phyloP scores from a whole-genome alignment of 2,329 filamentous ascomycete species.

The Dothideomycetidae sp. region DNA sequence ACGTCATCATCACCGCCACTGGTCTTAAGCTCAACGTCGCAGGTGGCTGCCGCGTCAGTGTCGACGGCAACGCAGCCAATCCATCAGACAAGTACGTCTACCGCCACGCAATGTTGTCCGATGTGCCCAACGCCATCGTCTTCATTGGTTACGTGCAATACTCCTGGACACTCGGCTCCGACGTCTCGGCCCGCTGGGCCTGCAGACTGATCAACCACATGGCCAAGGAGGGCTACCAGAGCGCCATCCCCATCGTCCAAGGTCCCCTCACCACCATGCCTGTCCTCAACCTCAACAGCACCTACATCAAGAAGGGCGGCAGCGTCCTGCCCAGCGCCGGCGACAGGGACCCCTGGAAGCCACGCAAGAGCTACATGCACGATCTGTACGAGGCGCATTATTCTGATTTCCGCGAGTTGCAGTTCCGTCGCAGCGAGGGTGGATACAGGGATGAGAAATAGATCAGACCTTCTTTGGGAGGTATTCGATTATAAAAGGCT shows the following conservation, averaged over 20 bases:
- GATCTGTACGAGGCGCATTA: conserved; percentile 29
- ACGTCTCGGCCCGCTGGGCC: conserved; percentile 37
- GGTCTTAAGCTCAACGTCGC: conserved; percentile 44
- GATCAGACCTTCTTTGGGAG: no score
- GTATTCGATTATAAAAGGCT: no score
- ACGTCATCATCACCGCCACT: conserved; percentile 52
- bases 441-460: background rate
- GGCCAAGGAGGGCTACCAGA: conserved; percentile 28
- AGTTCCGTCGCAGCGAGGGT: conserved; percentile 4
- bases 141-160: conserved; percentile 47
- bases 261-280: conserved; percentile 26
- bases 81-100: conserved; percentile 41
- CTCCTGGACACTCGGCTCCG: conserved; percentile 49
- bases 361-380: conserved; percentile 30
- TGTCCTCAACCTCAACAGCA: conserved; percentile 35
- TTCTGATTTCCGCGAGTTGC: conserved; percentile 7
- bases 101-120: conserved; percentile 48
- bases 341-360: conserved; percentile 29
- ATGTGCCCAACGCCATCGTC: conserved; percentile 45
- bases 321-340: conserved; percentile 35
- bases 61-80: conserved; percentile 38
- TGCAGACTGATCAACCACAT: conserved; percentile 39
- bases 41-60: conserved; percentile 35
- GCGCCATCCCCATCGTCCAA: conserved; percentile 33
- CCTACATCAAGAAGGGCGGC: conserved; percentile 35